Base-by-base conservation (phyloP, 2,329 filamentous ascomycete species). In the Arachnomyces sp. region DNA sequence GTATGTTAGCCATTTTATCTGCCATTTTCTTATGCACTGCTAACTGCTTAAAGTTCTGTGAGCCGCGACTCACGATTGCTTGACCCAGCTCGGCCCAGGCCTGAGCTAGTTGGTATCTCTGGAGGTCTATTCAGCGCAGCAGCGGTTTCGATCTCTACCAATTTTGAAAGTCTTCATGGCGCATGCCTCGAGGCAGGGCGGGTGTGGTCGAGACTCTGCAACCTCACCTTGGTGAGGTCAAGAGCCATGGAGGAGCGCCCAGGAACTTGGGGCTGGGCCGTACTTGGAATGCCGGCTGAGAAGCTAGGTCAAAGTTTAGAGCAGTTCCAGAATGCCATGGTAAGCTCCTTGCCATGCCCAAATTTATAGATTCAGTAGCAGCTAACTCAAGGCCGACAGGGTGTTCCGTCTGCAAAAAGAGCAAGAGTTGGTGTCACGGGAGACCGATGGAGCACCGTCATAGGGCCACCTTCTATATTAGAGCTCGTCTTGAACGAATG, bases 191-290 rank as follows among this genome's bases (percentile, higher is more conserved):
- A 46, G 34, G 38, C 31, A 4, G 38, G 16, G 16, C 40, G 46
- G 28, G 34, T 44, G 31, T 42, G 11, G 12, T 15, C 16, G 9
- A 25, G 46, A 31, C 34, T 46, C 29, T 44, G 41, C 38, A 46
- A 39, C 3, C 38, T 48, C 17, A 40, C 40, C 11, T 44, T 34
- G 3, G 38, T 37, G 6, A 28, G 46, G 15, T 46, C 46, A n/a
- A 42, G 46, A 37, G 44, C 46, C 13, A 35, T 42, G 29, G 46
- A 48, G 30, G 40, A 46, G 15, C 25, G 31, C 12, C 41, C 41
- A 18, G 44, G 46, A 13, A 29, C 25, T 31, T 48, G 44, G 44
- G 46, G 44, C n/a, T 46, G 43, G 40, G 44, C 41, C 29, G 38
- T 48, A 8, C 6, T 46, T 7, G 46, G 38, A 4, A 42, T 46